Evolutionary conservation across 2,329 filamentous ascomycete species (phyloP), one percentile per base, ranked within the genome.

Genomic region (Neopestalotiopsis sp.): DNA sequence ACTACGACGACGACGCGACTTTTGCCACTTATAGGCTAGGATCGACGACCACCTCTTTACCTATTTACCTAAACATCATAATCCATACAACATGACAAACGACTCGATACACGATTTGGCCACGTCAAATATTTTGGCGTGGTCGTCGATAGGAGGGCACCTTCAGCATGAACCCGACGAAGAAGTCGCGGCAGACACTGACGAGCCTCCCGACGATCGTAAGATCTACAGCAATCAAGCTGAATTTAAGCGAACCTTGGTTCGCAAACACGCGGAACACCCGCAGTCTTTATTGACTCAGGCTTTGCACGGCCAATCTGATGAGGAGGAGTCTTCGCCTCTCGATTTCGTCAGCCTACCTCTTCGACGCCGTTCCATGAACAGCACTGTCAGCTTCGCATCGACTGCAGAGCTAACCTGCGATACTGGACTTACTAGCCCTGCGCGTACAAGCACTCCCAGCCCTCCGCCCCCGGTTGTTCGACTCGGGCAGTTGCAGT

Each of bases 321-420:
- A 92, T 78, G 83, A 91, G 73, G 86, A 88, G 73, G 86, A 88
- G 40, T 71, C 77, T 5, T 69, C 82, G 72, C 81, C 80, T 60
- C 74, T 76, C 59, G 79, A 79, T 42, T 79, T 82, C 13, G 76
- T 79, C 58, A 74, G 81, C 56, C 73, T 75, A n/a, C 78, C 77
- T 28, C 78, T 81, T 42, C 82, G 87, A 69, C 83, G 86, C 73
- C 85, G 90, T 69, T 95, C 92, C 70, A 90, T 92, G 74, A 92
- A 91, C 78, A 97, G 94, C 84, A 95, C 91, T 77, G 84, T 90
- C 73, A 97, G 94, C 81, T 82, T 92, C 69, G 87, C 93, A 60
- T 97, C 95, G 1, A 97, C 94, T 3, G 93, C 93, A 49, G 95
- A 98, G 72, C 86, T 98, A 68, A 98, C 94, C n/a, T 98, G 95